Evolutionary conservation across 441 rosid species (phyloP).

Genomic region (Gossypium schwendimanii): DNA sequence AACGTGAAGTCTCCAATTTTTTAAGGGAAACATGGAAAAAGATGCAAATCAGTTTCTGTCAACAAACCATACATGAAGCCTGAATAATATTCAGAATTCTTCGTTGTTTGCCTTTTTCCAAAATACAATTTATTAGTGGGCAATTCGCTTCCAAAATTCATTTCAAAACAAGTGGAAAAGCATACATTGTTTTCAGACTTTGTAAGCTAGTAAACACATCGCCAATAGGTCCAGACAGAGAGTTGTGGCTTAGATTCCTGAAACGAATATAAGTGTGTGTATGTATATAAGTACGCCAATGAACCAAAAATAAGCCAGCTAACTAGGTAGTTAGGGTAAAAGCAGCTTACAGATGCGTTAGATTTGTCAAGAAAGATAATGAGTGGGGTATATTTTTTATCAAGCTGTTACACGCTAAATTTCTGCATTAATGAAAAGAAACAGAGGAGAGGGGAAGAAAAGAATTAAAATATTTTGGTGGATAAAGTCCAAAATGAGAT

Average conservation of each 20-base stretch:
- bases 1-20: neutral
- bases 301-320: neutral
- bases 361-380: conserved; percentile 47
- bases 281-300: neutral
- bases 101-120: neutral
- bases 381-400: conserved; percentile 61
- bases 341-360: conserved; percentile 59
- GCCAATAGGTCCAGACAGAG: conserved; percentile 81
- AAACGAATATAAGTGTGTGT: conserved; percentile 10
- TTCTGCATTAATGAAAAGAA: conserved; percentile 34
- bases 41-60: neutral
- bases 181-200: conserved; percentile 73
- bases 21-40: neutral
- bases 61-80: neutral
- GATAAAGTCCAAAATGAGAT: neutral
- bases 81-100: conserved; percentile 3
- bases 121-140: neutral
- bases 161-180: conserved; percentile 4
- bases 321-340: conserved; percentile 5
- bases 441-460: neutral
- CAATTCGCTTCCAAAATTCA: conserved; percentile 2
- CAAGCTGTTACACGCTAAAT: conserved; percentile 71
- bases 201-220: conserved; percentile 66
- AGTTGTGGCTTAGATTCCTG: conserved; percentile 90
- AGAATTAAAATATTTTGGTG: conserved; percentile 4